Conservation (phyloP, 108 stramenopile species). For the Schizochytrium sp. region DNA sequence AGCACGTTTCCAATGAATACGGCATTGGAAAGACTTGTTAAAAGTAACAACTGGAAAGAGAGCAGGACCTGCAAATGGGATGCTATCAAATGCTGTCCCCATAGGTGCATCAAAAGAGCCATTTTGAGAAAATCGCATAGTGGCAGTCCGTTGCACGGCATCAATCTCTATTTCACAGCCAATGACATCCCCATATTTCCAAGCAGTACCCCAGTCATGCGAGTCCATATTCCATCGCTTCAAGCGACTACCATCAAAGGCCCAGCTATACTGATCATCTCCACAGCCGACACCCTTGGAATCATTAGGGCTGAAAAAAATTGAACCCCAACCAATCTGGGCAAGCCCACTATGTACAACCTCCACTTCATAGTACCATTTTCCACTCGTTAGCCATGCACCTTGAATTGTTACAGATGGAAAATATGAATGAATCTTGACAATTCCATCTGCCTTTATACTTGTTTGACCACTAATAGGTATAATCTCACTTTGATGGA, state of each 20-base stretch:
- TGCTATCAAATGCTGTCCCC: conserved; percentile 32
- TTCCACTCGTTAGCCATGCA: conserved; percentile 15
- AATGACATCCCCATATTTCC: neutral
- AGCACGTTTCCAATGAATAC: neutral
- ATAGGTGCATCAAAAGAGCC: neutral
- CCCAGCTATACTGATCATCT: conserved; percentile 54
- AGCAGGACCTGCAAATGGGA: conserved; percentile 11
- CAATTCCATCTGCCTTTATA: neutral
- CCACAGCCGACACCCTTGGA: conserved; percentile 40
- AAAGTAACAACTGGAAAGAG: conserved; percentile 30
- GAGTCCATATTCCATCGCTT: conserved; percentile 50
- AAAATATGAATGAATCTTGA: conserved; percentile 4
- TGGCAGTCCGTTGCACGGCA: neutral
- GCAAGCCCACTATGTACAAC: neutral
- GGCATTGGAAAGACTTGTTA: conserved; percentile 34
- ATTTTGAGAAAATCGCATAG: neutral
- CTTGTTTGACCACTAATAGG: neutral
- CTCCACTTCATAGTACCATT: conserved; percentile 60
- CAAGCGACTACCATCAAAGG: conserved; percentile 47
- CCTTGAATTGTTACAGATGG: conserved; percentile 19
- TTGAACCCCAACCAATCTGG: conserved; percentile 53
- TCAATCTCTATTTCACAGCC: conserved; percentile 36
- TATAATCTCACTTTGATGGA: neutral
- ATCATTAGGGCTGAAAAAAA: conserved; percentile 41
- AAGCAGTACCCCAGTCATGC: conserved; percentile 22